Percentiles rank a stretch among this genome's conserved stretches.
phyloP scores from a whole-genome alignment of 768 basidiomycete genomes.

The Rhodocollybia butyracea region DNA sequence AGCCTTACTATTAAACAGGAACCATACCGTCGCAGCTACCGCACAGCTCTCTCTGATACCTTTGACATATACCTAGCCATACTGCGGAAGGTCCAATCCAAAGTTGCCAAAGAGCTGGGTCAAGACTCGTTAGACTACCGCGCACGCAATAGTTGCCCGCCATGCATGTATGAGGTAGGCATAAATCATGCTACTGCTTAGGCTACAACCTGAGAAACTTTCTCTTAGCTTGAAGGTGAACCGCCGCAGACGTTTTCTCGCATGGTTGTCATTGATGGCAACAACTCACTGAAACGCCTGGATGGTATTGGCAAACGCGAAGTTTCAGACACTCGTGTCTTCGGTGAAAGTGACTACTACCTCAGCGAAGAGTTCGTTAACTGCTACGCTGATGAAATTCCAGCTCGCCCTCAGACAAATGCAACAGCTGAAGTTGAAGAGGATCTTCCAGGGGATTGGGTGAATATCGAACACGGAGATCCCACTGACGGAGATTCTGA shows the following conservation, averaged over 20 bases:
- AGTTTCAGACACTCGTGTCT: constrained; percentile 8
- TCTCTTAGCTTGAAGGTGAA: not conserved
- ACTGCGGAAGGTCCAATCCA: constrained; percentile 3
- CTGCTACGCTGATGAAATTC: constrained; percentile 26
- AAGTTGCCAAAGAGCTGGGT: constrained; percentile 8
- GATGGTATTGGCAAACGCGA: constrained; percentile 2
- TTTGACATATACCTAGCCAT: constrained; percentile 27
- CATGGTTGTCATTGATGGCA: no score
- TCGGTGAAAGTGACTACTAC: constrained; percentile 11
- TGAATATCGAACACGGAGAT: not conserved
- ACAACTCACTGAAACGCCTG: no score
- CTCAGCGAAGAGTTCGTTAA: constrained; percentile 21
- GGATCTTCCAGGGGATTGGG: constrained; percentile 14
- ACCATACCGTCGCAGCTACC: constrained; percentile 15
- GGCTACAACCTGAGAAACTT: not conserved
- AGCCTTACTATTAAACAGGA: constrained; percentile 14
- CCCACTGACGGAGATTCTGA: not conserved
- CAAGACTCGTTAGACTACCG: constrained; percentile 17
- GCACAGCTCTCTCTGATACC: constrained; percentile 19
- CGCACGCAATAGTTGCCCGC: constrained; percentile 16
- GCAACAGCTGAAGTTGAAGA: not conserved
- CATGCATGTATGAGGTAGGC: constrained; percentile 13
- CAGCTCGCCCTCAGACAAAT: not conserved
- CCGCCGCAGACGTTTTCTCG: constrained; percentile 6
- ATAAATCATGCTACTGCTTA: not conserved